Base-by-base conservation (phyloP, 768 basidiomycete species). In the Russula griseocarnosa region DNA sequence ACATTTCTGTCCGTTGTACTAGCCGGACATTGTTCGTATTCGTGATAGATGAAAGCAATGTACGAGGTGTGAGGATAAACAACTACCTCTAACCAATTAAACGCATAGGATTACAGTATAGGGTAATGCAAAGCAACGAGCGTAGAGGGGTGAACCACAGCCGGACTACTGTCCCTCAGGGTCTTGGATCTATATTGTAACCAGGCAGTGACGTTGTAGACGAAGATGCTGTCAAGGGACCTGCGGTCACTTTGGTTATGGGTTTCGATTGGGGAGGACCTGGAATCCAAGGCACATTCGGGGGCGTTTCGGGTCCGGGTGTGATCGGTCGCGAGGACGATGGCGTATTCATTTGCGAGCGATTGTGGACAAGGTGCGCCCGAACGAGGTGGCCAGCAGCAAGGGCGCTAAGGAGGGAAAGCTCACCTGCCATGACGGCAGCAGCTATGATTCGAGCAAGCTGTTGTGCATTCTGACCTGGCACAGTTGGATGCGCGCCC, bases 371-470 rank as follows among this genome's bases (percentile, higher is more conserved):
- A 76, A 97, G 83, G 73, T 98, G 94, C 32, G 95, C 95, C 46
- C 89, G 83, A 71, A 98, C 94, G 66, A 98, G 82, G 72, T 97
- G 94, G 0, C 96, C 96, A 3, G 94, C 94, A 1, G 95, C 95
- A 44, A 99, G 83, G 2, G 97, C 95, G 67, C 87, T 87, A 73
- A 99, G 81, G 65, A 99, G 80, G 20, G 90, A 92, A 36, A 98
- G 79, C 75, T 99, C 97, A 40, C 97, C 97, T 2, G 97, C 96
- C 94, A 98, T 97, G 70, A 99, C 97, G 0, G 92, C 83, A 0
- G 94, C 86, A 42, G 88, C 88, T 69, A 99, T 90, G 71, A 98
- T 82, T 38, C 93, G 83, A 2, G 97, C 97, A 58, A 99, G 85
- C 53, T 81, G 83, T 67, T 91, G 91, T 0, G 97, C 89, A 73